Evolutionary conservation across 225 moss, liverwort and hornwort genomes (phyloP), one percentile per base, ranked within the genome.

Genomic region (Bryum argenteum): DNA sequence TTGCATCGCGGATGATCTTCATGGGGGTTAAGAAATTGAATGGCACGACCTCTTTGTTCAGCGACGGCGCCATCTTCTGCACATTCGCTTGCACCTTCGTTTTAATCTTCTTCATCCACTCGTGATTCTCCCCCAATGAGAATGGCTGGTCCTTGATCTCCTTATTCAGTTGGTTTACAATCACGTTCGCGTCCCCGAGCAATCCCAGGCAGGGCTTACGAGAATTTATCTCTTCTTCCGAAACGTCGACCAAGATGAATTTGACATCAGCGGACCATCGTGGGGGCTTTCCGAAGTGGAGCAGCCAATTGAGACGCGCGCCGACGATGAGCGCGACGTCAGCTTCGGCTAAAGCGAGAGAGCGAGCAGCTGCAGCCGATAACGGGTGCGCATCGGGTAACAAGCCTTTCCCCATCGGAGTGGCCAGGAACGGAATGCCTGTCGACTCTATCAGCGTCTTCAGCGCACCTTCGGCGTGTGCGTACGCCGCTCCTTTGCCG

Each of bases 331-430:
- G 78, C 16, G 85, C 92, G 28, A 94, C 85, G 70, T 98, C 98
- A 40, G 84, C 84, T 15, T 93, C 92, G 12, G 89, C 85, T 11
- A 98, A 47, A 15, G 94, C 98, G 20, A 90, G 74, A 41, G 98
- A 94, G 54, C 98, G 89, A 0, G 98, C 94, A 17, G 98, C 98
- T 58, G 84, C 78, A 38, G 94, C 81, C 18, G 94, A 94, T 23
- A 94, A 79, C 8, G 90, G 88, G 41, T 98, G 98, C 3, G 88
- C 81, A 55, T 98, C 98, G 43, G 98, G 91, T n/a, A 98, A 81
- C 55, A 98, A 60, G 2, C 98, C 98, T 60, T 98, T 98, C 39
- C 87, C 98, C 98, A 98, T 98, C 0, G 98, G 98, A 38, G 98
- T 98, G 8, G 98, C 86, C 40, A 98, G 51, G 59, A 98, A 98